Conservation (phyloP, 169 alveolate genomes). For the Eimeria maxima region DNA sequence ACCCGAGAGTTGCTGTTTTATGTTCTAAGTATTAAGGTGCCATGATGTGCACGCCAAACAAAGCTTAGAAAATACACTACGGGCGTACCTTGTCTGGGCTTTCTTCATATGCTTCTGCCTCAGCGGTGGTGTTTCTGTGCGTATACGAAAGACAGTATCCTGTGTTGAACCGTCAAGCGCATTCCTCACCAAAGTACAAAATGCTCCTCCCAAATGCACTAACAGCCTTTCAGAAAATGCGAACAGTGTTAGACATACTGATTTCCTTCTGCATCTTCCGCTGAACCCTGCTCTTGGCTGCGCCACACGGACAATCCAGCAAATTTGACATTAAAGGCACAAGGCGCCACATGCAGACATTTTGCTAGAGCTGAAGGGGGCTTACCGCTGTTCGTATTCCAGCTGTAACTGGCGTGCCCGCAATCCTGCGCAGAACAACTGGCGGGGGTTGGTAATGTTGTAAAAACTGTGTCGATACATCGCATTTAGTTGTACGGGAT, state of each 20-base stretch:
- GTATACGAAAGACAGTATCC: not conserved
- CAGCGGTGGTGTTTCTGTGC: slow-evolving; percentile 37
- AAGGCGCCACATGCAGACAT: not conserved
- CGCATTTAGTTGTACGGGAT: not conserved
- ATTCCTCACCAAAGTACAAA: not conserved
- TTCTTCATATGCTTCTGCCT: slow-evolving; percentile 68
- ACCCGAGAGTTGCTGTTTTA: not conserved
- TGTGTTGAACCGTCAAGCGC: not conserved
- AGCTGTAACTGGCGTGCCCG: slow-evolving; percentile 72
- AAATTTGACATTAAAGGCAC: not conserved
- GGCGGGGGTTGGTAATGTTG: not conserved
- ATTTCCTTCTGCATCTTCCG: slow-evolving; percentile 46
- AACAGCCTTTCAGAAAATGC: not conserved
- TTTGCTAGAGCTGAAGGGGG: not conserved
- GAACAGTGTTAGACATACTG: slow-evolving; percentile 24
- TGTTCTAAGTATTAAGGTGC: not conserved
- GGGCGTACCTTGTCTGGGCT: slow-evolving; percentile 51
- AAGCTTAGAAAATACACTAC: no score
- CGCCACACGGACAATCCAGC: slow-evolving; percentile 8
- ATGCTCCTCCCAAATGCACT: not conserved
- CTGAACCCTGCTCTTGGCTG: slow-evolving; percentile 55
- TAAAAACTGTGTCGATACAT: not conserved
- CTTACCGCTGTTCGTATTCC: slow-evolving; percentile 76
- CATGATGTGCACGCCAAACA: not conserved
- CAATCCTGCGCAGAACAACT: slow-evolving; percentile 4